Conservation (phyloP, 441 rosid species). For the Omphalea diandra region DNA sequence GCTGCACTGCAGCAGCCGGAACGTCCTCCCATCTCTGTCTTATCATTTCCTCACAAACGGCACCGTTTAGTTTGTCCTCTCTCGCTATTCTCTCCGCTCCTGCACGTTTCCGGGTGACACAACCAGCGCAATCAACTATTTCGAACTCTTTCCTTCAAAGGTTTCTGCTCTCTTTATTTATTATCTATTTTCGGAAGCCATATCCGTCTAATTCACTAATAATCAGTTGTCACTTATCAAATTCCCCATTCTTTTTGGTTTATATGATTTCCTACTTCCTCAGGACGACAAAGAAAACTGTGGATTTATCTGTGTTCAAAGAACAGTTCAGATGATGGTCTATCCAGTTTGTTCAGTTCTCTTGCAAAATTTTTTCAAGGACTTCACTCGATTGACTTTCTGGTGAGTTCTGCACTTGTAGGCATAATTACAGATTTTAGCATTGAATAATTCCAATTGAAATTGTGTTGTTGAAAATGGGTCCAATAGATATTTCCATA, state of each 20-base stretch:
- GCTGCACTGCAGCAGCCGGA: no score
- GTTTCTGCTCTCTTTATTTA: not conserved
- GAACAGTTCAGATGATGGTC: constrained; percentile 11
- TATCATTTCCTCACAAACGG: not conserved
- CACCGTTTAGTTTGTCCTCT: not conserved
- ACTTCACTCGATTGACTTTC: constrained; percentile 15
- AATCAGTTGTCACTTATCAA: not conserved
- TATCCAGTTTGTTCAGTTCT: constrained; percentile 18
- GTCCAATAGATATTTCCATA: not conserved
- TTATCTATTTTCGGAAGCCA: no score
- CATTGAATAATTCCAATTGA: not conserved
- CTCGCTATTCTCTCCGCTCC: not conserved
- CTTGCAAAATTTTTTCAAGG: constrained; percentile 14
- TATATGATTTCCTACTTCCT: constrained; percentile 8
- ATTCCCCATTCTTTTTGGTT: not conserved
- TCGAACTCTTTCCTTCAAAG: not conserved
- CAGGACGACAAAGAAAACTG: constrained; percentile 2
- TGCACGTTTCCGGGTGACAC: not conserved
- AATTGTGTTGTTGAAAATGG: no score
- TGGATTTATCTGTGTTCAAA: not conserved
- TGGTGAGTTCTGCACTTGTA: constrained; percentile 1
- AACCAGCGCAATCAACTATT: not conserved
- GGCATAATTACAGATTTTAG: not conserved
- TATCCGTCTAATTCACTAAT: no score
- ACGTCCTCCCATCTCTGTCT: not conserved